phyloP scores from a whole-genome alignment of 1,139 yeast species.

The Taphrina communis region DNA sequence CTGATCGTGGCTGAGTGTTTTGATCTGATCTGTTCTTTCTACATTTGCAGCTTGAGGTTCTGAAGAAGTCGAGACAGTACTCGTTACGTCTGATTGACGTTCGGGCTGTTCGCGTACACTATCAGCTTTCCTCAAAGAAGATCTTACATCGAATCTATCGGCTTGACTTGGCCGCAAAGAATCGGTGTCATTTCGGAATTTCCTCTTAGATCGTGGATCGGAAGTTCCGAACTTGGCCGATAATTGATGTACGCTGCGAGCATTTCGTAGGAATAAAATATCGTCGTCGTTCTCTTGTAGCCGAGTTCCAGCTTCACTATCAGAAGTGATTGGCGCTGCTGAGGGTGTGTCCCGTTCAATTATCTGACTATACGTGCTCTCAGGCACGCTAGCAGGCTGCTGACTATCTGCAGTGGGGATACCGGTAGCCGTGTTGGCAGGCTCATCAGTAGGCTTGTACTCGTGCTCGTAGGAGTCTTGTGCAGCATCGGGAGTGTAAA shows the following conservation, averaged over 20 bases:
- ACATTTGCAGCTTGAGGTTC: too few species aligned
- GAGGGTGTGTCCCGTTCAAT: background rate
- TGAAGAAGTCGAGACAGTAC: background rate
- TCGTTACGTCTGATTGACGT: background rate
- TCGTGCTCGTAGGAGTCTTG: background rate
- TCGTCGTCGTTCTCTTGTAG: constrained; percentile 2
- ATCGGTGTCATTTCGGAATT: constrained; percentile 6
- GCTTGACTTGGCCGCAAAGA: constrained; percentile 14
- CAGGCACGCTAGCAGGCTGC: background rate
- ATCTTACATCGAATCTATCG: constrained; percentile 27
- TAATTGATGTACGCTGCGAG: constrained; percentile 10
- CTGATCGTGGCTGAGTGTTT: too few species aligned
- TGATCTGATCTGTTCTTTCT: too few species aligned
- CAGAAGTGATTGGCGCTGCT: background rate
- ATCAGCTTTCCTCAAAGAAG: background rate
- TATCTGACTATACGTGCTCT: background rate
- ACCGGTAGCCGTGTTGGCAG: background rate
- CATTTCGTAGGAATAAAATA: constrained; percentile 10
- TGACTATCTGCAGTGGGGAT: background rate
- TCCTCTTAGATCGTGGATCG: constrained; percentile 6
- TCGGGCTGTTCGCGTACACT: background rate
- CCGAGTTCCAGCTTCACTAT: background rate
- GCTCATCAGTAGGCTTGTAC: too few species aligned
- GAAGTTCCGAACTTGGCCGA: background rate
- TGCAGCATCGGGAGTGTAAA: constrained; percentile 6